These are phyloP conservation scores for Didymosphaeria variabile DNA, from an alignment of 2,329 filamentous ascomycete species.

Conservation along the genomic window DNA sequence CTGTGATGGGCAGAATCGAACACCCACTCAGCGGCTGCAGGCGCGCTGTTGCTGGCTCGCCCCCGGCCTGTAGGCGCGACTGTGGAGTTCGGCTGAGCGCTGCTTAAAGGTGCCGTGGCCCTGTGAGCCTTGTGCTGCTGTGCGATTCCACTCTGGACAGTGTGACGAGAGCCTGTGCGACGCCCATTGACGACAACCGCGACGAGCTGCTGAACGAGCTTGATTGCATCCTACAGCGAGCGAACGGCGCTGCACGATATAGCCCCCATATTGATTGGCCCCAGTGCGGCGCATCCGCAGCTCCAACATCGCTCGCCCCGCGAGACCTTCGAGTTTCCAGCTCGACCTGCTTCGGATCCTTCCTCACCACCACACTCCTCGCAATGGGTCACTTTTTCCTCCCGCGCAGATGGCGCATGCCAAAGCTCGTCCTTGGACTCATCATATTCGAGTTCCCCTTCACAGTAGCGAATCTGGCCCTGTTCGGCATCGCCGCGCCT, in stretches of 20 bases:
- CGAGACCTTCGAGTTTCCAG: slow-evolving; percentile 3
- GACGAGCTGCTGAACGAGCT: background rate
- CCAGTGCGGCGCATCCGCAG: too few species aligned
- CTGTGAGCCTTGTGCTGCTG: slow-evolving; percentile 1
- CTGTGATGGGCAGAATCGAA: slow-evolving; percentile 42
- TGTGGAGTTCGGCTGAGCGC: slow-evolving; percentile 13
- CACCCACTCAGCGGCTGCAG: slow-evolving; percentile 45
- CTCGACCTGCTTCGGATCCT: background rate
- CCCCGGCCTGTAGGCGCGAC: slow-evolving; percentile 27
- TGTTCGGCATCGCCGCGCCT: slow-evolving; percentile 78
- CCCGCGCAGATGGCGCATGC: slow-evolving; percentile 63
- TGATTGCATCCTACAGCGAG: background rate
- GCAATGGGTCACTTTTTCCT: slow-evolving; percentile 57
- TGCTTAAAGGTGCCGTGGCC: background rate
- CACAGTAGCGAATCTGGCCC: slow-evolving; percentile 71
- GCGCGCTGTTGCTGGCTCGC: slow-evolving; percentile 21
- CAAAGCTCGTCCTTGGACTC: slow-evolving; percentile 62
- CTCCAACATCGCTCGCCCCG: too few species aligned
- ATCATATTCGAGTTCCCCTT: slow-evolving; percentile 73
- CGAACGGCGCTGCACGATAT: background rate
- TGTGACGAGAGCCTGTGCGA: slow-evolving; percentile 6
- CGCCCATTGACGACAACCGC: background rate
- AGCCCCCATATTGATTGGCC: background rate
- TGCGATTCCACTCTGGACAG: background rate
- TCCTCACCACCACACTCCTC: slow-evolving; percentile 1